These are phyloP conservation scores for Chrysoporthe austroafricana DNA, from an alignment of 2,329 filamentous ascomycete species.

Conservation along the genomic window DNA sequence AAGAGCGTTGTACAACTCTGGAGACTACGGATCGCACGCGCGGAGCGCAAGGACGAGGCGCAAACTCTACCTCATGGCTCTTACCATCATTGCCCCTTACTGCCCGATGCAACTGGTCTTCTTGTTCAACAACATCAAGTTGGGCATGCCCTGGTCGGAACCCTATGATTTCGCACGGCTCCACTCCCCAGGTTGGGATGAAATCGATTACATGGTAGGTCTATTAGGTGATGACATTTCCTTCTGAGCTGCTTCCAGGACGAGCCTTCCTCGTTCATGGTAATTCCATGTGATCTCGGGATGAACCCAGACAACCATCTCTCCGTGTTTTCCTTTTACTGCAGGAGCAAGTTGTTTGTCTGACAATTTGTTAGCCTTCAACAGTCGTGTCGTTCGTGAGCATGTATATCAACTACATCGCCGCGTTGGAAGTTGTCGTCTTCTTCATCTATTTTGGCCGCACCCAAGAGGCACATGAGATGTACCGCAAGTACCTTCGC, in stretches of 20 bases:
- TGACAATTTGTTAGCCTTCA: slow-evolving; percentile 37
- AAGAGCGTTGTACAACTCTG: slow-evolving; percentile 40
- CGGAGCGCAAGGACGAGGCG: slow-evolving; percentile 53
- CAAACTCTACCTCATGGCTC: slow-evolving; percentile 59
- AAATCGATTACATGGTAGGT: slow-evolving; percentile 46
- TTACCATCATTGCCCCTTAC: slow-evolving; percentile 56
- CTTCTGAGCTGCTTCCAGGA: not conserved
- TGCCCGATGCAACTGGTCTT: slow-evolving; percentile 51
- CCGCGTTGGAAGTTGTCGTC: slow-evolving; percentile 50
- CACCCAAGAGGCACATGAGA: slow-evolving; percentile 56
- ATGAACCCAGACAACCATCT: not conserved
- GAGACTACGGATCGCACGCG: slow-evolving; percentile 44
- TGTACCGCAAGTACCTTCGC: slow-evolving; percentile 48
- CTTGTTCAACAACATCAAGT: slow-evolving; percentile 45
- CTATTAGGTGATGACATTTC: too few species aligned
- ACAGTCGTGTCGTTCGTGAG: slow-evolving; percentile 43
- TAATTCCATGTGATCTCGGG: too few species aligned
- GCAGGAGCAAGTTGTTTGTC: not conserved
- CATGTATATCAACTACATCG: slow-evolving; percentile 54
- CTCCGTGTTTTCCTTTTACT: not conserved
- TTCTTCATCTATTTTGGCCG: slow-evolving; percentile 61
- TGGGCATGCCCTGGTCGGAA: slow-evolving; percentile 35
- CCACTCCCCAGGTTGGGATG: slow-evolving; percentile 51
- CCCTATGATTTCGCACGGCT: slow-evolving; percentile 48
- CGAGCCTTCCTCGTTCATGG: too few species aligned